phyloP scores from a whole-genome alignment of 2,329 filamentous ascomycete genomes.

The Scytalidium sp. region DNA sequence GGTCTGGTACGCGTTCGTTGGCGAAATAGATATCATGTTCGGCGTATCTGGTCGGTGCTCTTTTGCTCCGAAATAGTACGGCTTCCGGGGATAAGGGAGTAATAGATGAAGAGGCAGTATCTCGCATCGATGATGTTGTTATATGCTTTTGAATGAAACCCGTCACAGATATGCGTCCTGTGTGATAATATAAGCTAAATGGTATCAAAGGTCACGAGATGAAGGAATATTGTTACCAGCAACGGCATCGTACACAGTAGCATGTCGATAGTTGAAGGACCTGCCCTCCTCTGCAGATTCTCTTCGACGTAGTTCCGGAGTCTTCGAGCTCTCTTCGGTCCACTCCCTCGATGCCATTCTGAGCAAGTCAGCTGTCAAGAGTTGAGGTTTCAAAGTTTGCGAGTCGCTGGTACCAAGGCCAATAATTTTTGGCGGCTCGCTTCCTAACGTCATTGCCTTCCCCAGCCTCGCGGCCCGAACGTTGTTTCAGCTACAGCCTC shows the following conservation, averaged over 20 bases:
- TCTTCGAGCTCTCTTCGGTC: not conserved
- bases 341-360: conserved; percentile 18
- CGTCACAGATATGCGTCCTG: conserved; percentile 38
- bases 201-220: not conserved
- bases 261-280: conserved; percentile 29
- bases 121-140: conserved; percentile 21
- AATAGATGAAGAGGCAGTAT: conserved; percentile 25
- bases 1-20: conserved; percentile 51
- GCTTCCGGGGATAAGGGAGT: conserved; percentile 61
- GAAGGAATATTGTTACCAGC: conserved; percentile 48
- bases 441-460: not conserved
- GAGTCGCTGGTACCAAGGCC: not conserved
- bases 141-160: conserved; percentile 35
- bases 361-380: not conserved
- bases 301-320: not conserved
- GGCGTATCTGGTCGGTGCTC: conserved; percentile 64
- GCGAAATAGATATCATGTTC: conserved; percentile 72
- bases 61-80: conserved; percentile 62
- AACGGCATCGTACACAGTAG: conserved; percentile 70
- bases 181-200: conserved; percentile 11
- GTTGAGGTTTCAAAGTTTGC: conserved; percentile 1
- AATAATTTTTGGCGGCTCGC: not conserved
- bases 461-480: not conserved
- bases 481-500: not conserved
- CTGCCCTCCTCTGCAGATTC: conserved; percentile 1